These are phyloP conservation scores for Podospora anserina DNA, from an alignment of 495 filamentous ascomycete genomes.

Conservation along the genomic window DNA sequence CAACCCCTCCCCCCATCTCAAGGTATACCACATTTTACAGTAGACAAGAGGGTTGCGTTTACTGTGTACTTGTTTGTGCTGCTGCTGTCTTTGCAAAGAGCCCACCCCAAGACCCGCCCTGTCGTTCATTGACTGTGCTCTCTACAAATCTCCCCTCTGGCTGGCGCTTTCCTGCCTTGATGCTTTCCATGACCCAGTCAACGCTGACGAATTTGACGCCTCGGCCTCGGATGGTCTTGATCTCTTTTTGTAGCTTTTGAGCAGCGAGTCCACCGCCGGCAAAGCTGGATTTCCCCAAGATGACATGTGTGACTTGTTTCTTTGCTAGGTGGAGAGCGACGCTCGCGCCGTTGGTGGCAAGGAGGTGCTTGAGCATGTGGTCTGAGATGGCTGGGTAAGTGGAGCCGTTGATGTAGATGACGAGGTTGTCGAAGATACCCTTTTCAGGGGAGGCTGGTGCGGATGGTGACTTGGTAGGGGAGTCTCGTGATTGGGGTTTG, in stretches of 20 bases:
- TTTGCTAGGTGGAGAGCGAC: constrained; percentile 66
- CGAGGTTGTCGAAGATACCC: constrained; percentile 60
- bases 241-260: constrained; percentile 80
- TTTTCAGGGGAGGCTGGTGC: too few relatives aligned
- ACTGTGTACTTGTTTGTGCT: too few relatives aligned
- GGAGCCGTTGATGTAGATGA: constrained; percentile 85
- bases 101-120: too few relatives aligned
- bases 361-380: constrained; percentile 76
- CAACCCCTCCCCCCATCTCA: too few relatives aligned
- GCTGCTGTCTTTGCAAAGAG: too few relatives aligned
- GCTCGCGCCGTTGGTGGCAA: constrained; percentile 68
- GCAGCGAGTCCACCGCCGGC: constrained; percentile 77
- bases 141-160: constrained; percentile 65
- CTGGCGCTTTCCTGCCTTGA: constrained; percentile 69
- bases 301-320: constrained; percentile 78
- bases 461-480: too few relatives aligned
- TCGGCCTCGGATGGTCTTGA: constrained; percentile 57
- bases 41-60: too few relatives aligned
- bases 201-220: constrained; percentile 78
- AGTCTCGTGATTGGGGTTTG: too few relatives aligned
- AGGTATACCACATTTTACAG: too few relatives aligned
- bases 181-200: constrained; percentile 82
- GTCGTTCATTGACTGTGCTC: too few relatives aligned
- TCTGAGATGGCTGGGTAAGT: constrained; percentile 79
- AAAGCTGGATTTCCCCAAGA: constrained; percentile 60